Conservation (phyloP, 768 basidiomycete genomes). For the Mycena albidolilacea region DNA sequence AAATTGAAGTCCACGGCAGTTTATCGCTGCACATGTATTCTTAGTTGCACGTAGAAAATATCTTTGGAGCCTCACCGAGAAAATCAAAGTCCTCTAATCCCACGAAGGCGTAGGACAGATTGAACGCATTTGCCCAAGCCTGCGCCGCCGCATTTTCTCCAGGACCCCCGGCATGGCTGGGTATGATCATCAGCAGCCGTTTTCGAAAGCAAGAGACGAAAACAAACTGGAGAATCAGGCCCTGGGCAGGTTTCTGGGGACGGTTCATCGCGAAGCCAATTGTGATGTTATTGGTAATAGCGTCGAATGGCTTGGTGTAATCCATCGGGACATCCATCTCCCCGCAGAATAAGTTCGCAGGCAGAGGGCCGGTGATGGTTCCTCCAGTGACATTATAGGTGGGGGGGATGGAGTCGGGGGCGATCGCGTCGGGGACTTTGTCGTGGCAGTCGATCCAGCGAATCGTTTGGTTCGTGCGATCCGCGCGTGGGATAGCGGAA, state of each 20-base stretch:
- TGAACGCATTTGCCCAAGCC: too few species aligned
- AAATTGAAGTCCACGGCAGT: conserved; percentile 37
- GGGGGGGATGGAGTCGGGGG: not conserved
- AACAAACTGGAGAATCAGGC: conserved; percentile 24
- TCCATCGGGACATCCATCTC: conserved; percentile 35
- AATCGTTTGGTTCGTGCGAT: conserved; percentile 17
- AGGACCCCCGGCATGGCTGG: conserved; percentile 28
- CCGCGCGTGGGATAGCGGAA: not conserved
- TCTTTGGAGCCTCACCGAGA: conserved; percentile 3
- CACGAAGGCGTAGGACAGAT: too few species aligned
- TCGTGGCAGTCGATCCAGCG: conserved; percentile 29
- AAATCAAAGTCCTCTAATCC: too few species aligned
- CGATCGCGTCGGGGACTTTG: conserved; percentile 14
- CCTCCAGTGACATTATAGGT: conserved; percentile 18
- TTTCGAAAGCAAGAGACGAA: not conserved
- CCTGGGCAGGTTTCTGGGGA: conserved; percentile 9
- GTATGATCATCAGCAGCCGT: not conserved
- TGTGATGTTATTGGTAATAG: conserved; percentile 20
- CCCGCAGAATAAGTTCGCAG: conserved; percentile 26
- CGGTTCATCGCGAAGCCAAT: conserved; percentile 36
- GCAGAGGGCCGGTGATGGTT: conserved; percentile 5
- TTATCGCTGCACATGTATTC: conserved; percentile 16
- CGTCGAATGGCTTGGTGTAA: conserved; percentile 24
- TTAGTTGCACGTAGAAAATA: not conserved
- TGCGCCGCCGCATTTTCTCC: not conserved